Evolutionary conservation across 2,329 filamentous ascomycete genomes (phyloP).

Genomic region (Zarea fungicola): DNA sequence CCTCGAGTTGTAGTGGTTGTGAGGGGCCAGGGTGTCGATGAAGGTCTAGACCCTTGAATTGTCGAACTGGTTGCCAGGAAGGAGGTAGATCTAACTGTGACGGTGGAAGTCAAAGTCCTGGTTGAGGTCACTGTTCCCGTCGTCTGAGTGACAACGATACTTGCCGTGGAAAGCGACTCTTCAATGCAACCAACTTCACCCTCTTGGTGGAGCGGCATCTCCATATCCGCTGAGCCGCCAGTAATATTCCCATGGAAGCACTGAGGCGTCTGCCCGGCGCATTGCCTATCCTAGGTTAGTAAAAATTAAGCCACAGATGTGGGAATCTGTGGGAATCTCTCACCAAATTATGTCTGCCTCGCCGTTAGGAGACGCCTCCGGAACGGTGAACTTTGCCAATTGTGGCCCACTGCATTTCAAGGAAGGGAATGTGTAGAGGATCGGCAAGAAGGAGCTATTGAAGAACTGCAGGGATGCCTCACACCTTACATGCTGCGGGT

Average conservation of each 20-base stretch:
- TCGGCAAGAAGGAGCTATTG: constrained; percentile 8
- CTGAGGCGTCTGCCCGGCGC: constrained; percentile 7
- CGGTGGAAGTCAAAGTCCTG: neutral
- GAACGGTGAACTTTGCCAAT: constrained; percentile 6
- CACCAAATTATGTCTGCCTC: constrained; percentile 11
- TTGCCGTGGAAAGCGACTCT: neutral
- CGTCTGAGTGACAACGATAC: neutral
- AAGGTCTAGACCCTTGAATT: neutral
- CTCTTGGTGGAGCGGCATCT: neutral
- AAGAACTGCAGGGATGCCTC: constrained; percentile 11
- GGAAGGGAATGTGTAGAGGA: constrained; percentile 11
- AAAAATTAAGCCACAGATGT: too few species aligned
- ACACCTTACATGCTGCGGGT: too few species aligned
- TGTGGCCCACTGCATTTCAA: constrained; percentile 7
- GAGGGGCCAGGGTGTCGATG: too few species aligned
- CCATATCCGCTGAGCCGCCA: neutral
- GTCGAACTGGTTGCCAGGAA: neutral
- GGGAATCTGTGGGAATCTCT: too few species aligned
- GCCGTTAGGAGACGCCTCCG: constrained; percentile 6
- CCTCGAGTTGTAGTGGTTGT: too few species aligned
- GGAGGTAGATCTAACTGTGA: neutral
- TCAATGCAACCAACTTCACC: neutral
- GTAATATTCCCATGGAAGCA: neutral
- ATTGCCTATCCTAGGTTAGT: constrained; percentile 11
- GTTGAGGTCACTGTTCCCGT: neutral